Conservation (phyloP, 495 filamentous ascomycete genomes). For the Choiromyces venosus region DNA sequence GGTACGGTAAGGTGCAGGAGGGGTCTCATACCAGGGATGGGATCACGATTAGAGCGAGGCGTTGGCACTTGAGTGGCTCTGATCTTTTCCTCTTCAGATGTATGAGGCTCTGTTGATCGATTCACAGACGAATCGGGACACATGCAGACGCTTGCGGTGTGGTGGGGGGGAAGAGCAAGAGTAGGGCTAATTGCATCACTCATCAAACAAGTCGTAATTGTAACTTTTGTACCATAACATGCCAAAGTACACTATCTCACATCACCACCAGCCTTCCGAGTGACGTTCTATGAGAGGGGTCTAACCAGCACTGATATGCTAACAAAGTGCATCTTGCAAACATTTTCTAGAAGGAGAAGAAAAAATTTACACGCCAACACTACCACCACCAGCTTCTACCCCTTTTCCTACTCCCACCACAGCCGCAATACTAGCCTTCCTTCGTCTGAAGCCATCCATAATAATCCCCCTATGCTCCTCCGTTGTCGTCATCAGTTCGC, state of each 20-base stretch:
- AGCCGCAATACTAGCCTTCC: slow-evolving; percentile 1
- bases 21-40: not conserved
- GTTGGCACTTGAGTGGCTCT: not conserved
- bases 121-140: not conserved
- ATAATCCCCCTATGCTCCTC: slow-evolving; percentile 7
- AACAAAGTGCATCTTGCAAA: not conserved
- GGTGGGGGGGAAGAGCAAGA: not conserved
- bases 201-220: not conserved
- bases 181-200: not conserved
- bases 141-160: too few species aligned
- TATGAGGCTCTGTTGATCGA: not conserved
- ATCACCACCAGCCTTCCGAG: not conserved
- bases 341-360: not conserved
- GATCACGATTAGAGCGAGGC: not conserved
- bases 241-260: not conserved
- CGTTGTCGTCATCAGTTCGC: slow-evolving; percentile 15
- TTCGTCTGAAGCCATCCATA: slow-evolving; percentile 14
- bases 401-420: not conserved
- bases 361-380: not conserved
- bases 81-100: not conserved
- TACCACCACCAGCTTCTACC: not conserved
- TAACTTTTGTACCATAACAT: not conserved
- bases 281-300: not conserved
- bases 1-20: not conserved
- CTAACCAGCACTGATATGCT: not conserved